phyloP scores from a whole-genome alignment of 306 rosid species.

The Dryas alaskensis region DNA sequence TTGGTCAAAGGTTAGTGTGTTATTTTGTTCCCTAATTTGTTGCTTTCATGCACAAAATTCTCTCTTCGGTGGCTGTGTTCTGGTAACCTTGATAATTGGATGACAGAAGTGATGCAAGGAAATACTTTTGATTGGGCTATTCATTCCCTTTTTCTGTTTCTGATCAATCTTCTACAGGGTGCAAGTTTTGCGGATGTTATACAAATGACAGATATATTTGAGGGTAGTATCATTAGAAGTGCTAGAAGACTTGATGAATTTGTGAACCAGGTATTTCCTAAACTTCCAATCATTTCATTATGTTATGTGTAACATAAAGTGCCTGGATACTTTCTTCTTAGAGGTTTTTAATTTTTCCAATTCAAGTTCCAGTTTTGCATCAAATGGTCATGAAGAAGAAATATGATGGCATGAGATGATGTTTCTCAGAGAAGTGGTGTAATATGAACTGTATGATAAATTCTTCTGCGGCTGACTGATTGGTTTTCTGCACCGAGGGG shows the following conservation, averaged over 20 bases:
- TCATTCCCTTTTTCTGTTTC: background rate
- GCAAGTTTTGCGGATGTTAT: constrained; percentile 79
- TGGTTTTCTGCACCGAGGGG: too few species aligned
- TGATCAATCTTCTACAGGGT: constrained; percentile 48
- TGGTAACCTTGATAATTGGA: background rate
- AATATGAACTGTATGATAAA: background rate
- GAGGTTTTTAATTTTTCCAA: background rate
- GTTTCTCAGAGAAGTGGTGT: background rate
- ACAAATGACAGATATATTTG: constrained; percentile 96
- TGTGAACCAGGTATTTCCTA: constrained; percentile 69
- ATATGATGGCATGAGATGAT: background rate
- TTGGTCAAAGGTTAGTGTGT: constrained; percentile 90
- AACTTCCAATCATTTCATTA: background rate
- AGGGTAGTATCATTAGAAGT: constrained; percentile 93
- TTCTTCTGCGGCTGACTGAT: background rate
- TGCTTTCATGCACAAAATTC: background rate
- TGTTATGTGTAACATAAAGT: background rate
- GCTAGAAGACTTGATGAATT: constrained; percentile 98
- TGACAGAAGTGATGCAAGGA: background rate
- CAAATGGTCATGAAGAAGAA: background rate
- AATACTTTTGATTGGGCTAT: background rate
- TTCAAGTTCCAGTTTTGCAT: constrained; percentile 3
- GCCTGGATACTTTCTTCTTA: background rate
- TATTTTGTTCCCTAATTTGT: background rate
- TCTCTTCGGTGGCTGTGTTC: background rate